Conservation (phyloP, 1,284 basidiomycete species). For the Laetiporus sulphureus region DNA sequence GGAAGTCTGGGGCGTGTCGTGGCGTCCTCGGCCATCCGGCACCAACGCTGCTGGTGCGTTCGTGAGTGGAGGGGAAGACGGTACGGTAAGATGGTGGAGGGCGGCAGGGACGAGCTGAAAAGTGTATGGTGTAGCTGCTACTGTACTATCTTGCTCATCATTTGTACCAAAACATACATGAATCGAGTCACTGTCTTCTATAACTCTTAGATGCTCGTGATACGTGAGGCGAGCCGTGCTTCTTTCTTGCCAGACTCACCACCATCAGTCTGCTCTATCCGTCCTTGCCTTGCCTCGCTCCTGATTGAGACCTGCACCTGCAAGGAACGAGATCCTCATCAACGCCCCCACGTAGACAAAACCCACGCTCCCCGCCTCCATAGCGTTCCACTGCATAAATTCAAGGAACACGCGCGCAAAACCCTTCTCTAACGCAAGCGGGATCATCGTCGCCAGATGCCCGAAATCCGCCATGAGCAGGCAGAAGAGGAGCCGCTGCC, state of each 20-base stretch:
- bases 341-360: constrained; percentile 43
- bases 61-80: constrained; percentile 78
- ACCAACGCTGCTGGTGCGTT: constrained; percentile 59
- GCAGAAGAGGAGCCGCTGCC: constrained; percentile 37
- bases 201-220: no score
- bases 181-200: no score
- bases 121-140: no score
- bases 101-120: constrained; percentile 43
- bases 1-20: constrained; percentile 83
- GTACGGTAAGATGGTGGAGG: constrained; percentile 71
- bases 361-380: constrained; percentile 49
- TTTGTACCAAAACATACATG: no score
- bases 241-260: no score
- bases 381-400: constrained; percentile 41
- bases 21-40: constrained; percentile 61
- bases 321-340: constrained; percentile 33
- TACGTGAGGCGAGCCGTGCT: no score
- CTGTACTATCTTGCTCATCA: no score
- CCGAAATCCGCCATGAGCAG: constrained; percentile 43
- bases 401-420: constrained; percentile 30
- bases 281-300: no score
- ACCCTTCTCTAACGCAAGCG: constrained; percentile 34
- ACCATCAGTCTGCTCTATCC: no score
- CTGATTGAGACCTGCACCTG: constrained; percentile 31
- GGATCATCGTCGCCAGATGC: constrained; percentile 38